A percentile compares a stretch with the other conserved stretches of the same genome.
Evolutionary conservation across 345 rosid species (phyloP).

Genomic region (Arabis hirsuta): DNA sequence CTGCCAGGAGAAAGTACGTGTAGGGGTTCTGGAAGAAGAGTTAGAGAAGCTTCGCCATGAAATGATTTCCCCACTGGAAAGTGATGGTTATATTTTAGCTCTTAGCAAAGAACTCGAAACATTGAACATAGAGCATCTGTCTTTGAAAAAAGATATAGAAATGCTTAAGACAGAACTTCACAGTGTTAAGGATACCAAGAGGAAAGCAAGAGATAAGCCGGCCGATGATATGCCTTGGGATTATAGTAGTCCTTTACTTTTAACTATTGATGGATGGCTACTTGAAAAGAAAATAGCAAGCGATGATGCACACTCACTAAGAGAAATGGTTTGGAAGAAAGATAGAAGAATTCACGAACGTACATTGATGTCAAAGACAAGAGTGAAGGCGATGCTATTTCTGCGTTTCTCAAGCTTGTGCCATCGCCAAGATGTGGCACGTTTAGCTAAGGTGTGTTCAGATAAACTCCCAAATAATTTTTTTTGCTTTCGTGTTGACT

Average conservation of each 20-base stretch:
- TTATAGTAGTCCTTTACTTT: constrained; percentile 86
- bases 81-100: constrained; percentile 46
- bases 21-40: constrained; percentile 71
- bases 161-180: constrained; percentile 59
- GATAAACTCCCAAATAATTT: constrained; percentile 26
- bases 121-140: constrained; percentile 65
- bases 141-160: constrained; percentile 70
- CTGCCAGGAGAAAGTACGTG: constrained; percentile 80
- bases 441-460: constrained; percentile 89
- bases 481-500: constrained; percentile 23
- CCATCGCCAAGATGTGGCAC: constrained; percentile 88
- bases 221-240: constrained; percentile 85
- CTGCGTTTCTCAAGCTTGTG: constrained; percentile 65
- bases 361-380: constrained; percentile 70
- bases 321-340: constrained; percentile 90
- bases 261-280: constrained; percentile 91
- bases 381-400: constrained; percentile 64
- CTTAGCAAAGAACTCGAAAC: constrained; percentile 67
- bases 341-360: constrained; percentile 62
- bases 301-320: constrained; percentile 66
- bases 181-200: constrained; percentile 63
- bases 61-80: constrained; percentile 46
- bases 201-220: constrained; percentile 60
- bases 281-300: constrained; percentile 80
- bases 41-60: constrained; percentile 68